Evolutionary conservation across 2,329 filamentous ascomycete species (phyloP).

Genomic region (Colletotrichum sp.): DNA sequence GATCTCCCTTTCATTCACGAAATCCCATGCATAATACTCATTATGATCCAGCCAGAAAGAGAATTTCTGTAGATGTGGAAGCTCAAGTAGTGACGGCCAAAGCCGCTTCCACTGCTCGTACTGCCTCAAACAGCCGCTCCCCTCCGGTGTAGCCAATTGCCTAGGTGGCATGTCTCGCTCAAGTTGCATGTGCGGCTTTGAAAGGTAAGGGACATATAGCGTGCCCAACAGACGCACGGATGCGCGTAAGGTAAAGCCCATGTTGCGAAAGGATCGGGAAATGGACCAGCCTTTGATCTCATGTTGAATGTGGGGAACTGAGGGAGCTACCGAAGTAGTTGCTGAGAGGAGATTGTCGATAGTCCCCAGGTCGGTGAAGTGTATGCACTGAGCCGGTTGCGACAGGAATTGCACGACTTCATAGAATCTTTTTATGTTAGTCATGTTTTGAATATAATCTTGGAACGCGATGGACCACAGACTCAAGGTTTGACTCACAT

Average conservation of each 20-base stretch:
- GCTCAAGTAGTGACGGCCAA: neutral
- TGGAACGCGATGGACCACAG: no score
- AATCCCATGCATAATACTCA: neutral
- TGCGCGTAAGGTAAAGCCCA: neutral
- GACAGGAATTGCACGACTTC: neutral
- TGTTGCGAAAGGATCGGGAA: neutral
- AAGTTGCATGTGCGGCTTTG: neutral
- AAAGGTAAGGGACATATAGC: neutral
- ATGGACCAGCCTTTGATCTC: neutral
- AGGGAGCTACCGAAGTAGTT: neutral
- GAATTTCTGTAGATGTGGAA: neutral
- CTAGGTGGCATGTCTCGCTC: neutral
- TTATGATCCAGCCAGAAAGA: neutral
- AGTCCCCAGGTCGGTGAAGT: neutral
- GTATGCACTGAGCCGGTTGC: neutral
- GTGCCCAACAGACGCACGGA: neutral
- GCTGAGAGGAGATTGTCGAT: neutral
- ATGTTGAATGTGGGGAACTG: neutral
- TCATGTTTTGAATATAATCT: no score
- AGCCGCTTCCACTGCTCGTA: neutral
- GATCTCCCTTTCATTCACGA: neutral
- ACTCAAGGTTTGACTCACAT: neutral
- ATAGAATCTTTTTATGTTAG: no score
- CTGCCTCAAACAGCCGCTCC: neutral
- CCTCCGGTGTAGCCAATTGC: neutral